Evolutionary conservation across 2,329 filamentous ascomycete species (phyloP).

Genomic region (Leptographium wingfieldii): DNA sequence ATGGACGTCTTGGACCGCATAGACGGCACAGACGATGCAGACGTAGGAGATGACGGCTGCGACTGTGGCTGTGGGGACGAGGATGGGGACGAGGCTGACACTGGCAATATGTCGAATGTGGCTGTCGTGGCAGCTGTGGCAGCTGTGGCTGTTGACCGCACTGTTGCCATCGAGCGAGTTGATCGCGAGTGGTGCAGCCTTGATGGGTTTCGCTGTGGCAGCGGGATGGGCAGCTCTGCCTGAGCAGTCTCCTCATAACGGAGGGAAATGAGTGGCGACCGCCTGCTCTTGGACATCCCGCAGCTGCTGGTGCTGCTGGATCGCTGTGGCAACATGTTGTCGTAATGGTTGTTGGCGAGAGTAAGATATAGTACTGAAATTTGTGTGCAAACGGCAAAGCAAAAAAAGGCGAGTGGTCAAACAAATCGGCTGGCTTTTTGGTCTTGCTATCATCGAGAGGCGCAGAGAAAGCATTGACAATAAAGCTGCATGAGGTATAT

Average conservation of each 20-base stretch:
- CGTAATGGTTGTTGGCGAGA: neutral
- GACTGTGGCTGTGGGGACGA: neutral
- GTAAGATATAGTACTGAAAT: neutral
- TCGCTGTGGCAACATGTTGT: constrained; percentile 26
- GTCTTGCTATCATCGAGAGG: neutral
- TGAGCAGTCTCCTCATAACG: constrained; percentile 49
- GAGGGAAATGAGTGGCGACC: constrained; percentile 37
- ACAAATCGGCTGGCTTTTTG: neutral
- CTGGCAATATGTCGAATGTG: constrained; percentile 15
- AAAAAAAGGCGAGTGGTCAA: neutral
- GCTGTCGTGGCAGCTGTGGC: constrained; percentile 5
- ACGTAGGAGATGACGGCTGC: neutral
- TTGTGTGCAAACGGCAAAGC: neutral
- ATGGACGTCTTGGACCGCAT: neutral
- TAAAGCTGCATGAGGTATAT: neutral
- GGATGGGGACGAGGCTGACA: constrained; percentile 6
- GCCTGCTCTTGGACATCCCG: constrained; percentile 9
- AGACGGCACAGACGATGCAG: constrained; percentile 1
- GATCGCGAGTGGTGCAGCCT: constrained; percentile 17
- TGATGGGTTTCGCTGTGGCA: constrained; percentile 30
- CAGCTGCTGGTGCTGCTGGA: constrained; percentile 25
- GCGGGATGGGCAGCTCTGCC: constrained; percentile 43
- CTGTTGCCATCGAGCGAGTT: constrained; percentile 12
- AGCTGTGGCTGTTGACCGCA: neutral
- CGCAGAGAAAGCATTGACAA: neutral